Evolutionary conservation across 371 early-diverging fungal species (phyloP).

Genomic region (Mucor indicus): DNA sequence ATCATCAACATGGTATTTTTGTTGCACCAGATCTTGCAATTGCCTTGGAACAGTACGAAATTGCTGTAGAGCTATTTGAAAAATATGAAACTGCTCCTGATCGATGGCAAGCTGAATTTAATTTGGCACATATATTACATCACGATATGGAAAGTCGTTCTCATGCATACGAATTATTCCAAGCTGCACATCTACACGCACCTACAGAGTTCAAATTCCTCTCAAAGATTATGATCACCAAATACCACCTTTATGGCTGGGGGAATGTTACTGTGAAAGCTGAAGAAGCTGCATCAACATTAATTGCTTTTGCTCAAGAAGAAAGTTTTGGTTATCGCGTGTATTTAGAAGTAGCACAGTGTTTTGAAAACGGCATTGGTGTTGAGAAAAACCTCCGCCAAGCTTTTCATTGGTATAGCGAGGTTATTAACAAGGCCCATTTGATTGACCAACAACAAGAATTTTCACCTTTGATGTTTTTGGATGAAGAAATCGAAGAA

Average conservation of each 20-base stretch:
- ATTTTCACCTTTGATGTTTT: slow-evolving; percentile 34
- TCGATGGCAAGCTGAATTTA: slow-evolving; percentile 45
- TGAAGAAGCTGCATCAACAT: slow-evolving; percentile 22
- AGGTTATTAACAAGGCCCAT: slow-evolving; percentile 39
- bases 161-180: slow-evolving; percentile 25
- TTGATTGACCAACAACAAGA: too few relatives aligned
- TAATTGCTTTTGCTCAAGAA: slow-evolving; percentile 28
- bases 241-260: slow-evolving; percentile 41
- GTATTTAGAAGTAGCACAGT: slow-evolving; percentile 45
- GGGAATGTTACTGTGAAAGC: too few relatives aligned
- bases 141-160: slow-evolving; percentile 20
- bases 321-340: slow-evolving; percentile 17
- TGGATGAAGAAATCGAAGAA: slow-evolving; percentile 35
- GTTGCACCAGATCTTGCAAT: slow-evolving; percentile 17
- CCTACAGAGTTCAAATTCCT: slow-evolving; percentile 16
- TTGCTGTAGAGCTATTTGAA: slow-evolving; percentile 23
- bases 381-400: slow-evolving; percentile 58
- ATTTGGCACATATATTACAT: slow-evolving; percentile 36
- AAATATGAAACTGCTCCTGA: slow-evolving; percentile 9
- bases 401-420: slow-evolving; percentile 81
- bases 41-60: slow-evolving; percentile 33
- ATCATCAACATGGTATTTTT: slow-evolving; percentile 40
- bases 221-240: slow-evolving; percentile 33
- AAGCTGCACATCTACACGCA: slow-evolving; percentile 26
- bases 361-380: slow-evolving; percentile 88